Conservation (phyloP, 495 filamentous ascomycete species). For the Peziza echinospora region DNA sequence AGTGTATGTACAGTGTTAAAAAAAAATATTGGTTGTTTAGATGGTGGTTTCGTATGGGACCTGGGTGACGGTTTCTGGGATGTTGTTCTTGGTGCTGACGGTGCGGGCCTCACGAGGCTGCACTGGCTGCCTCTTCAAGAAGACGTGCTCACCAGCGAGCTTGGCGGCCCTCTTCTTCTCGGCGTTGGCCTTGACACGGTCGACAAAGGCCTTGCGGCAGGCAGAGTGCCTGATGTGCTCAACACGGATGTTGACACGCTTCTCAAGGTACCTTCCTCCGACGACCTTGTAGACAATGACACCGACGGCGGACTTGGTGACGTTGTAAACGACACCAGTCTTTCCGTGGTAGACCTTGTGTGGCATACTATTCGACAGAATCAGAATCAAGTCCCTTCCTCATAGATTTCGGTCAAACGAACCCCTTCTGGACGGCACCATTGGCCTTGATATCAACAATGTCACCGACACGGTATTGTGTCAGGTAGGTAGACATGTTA, state of each 20-base stretch:
- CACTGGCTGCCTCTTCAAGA: slow-evolving; percentile 76
- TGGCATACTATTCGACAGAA: slow-evolving; percentile 45
- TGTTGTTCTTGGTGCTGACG: slow-evolving; percentile 51
- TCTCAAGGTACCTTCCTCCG: slow-evolving; percentile 95
- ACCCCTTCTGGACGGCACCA: slow-evolving; percentile 97
- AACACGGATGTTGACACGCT: slow-evolving; percentile 94
- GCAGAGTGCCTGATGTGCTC: slow-evolving; percentile 90
- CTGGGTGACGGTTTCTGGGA: slow-evolving; percentile 75
- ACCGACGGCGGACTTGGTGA: slow-evolving; percentile 85
- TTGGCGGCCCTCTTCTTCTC: slow-evolving; percentile 79
- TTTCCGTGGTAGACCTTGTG: slow-evolving; percentile 99
- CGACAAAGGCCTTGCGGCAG: slow-evolving; percentile 86
- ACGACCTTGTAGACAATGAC: slow-evolving; percentile 98
- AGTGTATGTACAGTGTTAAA: slow-evolving; percentile 6
- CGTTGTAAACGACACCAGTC: slow-evolving; percentile 95
- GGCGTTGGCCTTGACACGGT: slow-evolving; percentile 88
- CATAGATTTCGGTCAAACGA: slow-evolving; percentile 24
- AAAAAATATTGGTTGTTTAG: slow-evolving; percentile 30
- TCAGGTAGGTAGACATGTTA: slow-evolving; percentile 72
- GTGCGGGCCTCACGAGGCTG: slow-evolving; percentile 59
- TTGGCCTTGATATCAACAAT: slow-evolving; percentile 94
- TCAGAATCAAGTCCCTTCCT: slow-evolving; percentile 7
- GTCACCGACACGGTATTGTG: slow-evolving; percentile 87
- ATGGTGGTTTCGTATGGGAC: slow-evolving; percentile 96
- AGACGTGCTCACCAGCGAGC: slow-evolving; percentile 59